Base-by-base conservation (phyloP, 106 monocot species). In the Hemerocallis citrina region DNA sequence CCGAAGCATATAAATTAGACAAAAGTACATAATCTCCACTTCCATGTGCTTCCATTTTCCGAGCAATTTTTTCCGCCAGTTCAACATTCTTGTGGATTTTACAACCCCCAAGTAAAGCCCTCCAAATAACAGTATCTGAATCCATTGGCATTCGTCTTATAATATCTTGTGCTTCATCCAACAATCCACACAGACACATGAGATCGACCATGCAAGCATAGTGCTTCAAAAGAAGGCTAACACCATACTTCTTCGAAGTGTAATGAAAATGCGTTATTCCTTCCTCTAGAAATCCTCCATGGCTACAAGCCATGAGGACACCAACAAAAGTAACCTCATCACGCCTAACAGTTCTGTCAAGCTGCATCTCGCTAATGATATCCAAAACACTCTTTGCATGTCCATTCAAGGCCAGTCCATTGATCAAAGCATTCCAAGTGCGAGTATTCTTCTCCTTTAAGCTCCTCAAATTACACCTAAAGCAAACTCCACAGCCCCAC, bases 151-250 rank as follows among this genome's bases (percentile, higher is more conserved):
- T 81, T 5, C 44, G 10, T 13, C 63, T 31, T 47, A 74, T 58
- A 1, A 82, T 58, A 32, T 73, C 60, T 25, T 72, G 65, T 0
- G 77, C 82, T 74, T 82, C 77, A 33, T 70, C 35, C 14, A 61
- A 29, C 12, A 44, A 15, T 33, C 78, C 78, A 33, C 56, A 48
- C 29, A 72, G 54, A 25, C 68, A 66, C 21, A 77, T 51, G 1
- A 71, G 61, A 61, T 72, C 77, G n/a, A 77, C 77, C 50, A 77
- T 62, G 43, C 77, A 77, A 9, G 66, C 77, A 56, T 77, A 77
- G 31, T 77, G 77, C 43, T 77, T 61, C 22, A 72, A 21, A 14
- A 52, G 61, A 14, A 60, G 48, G 17, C n/a, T 21, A 20, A 77
- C 55, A 14, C 47, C 48, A 48, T 67, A 55, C n/a, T 55, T 30